These are phyloP conservation scores for Kuraishia borneana DNA, from an alignment of 805 yeast species.

Conservation along the genomic window DNA sequence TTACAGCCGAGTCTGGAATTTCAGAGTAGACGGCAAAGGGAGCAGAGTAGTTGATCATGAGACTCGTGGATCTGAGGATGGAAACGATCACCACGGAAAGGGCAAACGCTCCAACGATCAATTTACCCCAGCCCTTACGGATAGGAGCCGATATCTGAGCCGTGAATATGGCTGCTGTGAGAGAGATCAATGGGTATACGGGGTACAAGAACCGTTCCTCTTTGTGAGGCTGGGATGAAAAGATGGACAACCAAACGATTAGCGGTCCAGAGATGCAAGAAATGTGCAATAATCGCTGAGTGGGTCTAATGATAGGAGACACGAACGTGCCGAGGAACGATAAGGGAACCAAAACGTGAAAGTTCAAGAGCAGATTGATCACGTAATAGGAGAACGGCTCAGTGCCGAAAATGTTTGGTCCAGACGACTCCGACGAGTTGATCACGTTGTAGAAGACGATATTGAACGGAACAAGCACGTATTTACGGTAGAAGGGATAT, in stretches of 20 bases:
- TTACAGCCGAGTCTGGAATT: conserved; percentile 21
- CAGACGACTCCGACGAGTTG: conserved; percentile 52
- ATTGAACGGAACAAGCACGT: conserved; percentile 67
- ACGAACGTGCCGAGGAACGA: conserved; percentile 27
- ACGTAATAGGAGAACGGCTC: conserved; percentile 72
- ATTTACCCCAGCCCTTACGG: not conserved
- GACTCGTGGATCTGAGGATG: conserved; percentile 43
- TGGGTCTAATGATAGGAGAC: conserved; percentile 12
- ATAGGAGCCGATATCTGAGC: conserved; percentile 7
- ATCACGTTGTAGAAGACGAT: conserved; percentile 77
- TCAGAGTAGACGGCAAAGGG: conserved; percentile 53
- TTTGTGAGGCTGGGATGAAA: conserved; percentile 75
- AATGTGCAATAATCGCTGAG: conserved; percentile 7
- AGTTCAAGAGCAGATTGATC: conserved; percentile 60
- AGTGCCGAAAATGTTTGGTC: conserved; percentile 85
- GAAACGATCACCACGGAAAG: conserved; percentile 19
- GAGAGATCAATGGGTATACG: conserved; percentile 56
- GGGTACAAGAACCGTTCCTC: conserved; percentile 91
- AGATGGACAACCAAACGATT: conserved; percentile 50
- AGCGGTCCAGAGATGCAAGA: conserved; percentile 34
- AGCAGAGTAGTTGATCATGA: conserved; percentile 59
- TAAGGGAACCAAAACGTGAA: conserved; percentile 41
- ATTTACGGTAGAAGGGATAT: conserved; percentile 45
- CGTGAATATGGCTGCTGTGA: conserved; percentile 48
- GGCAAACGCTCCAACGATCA: not conserved